Percentiles rank a stretch among this genome's conserved stretches.
Evolutionary conservation across 805 yeast species (phyloP).

Genomic region (Yamadazyma phyllophila): DNA sequence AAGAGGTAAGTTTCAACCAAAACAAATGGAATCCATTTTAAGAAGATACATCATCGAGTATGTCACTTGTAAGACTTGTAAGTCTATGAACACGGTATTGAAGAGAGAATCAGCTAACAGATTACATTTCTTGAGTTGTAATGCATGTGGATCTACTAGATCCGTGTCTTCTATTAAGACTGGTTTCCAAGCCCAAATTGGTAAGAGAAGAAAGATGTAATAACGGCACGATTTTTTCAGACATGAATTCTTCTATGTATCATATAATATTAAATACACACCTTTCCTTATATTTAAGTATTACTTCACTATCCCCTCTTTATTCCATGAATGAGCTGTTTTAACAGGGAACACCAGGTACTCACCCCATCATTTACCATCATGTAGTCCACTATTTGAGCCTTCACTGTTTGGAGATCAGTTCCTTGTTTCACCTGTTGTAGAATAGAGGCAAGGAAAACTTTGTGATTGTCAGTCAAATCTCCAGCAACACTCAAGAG

Average conservation of each 20-base stretch:
- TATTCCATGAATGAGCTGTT: conserved; percentile 49
- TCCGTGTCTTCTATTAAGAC: conserved; percentile 97
- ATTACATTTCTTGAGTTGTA: conserved; percentile 95
- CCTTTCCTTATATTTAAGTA: conserved; percentile 8
- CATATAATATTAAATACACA: conserved; percentile 13
- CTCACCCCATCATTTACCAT: conserved; percentile 54
- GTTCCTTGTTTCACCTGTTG: conserved; percentile 5
- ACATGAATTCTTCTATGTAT: conserved; percentile 15
- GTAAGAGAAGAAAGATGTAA: conserved; percentile 67
- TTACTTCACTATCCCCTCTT: background rate
- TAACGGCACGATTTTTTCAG: conserved; percentile 1
- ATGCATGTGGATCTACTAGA: conserved; percentile 96
- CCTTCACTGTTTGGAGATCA: conserved; percentile 15
- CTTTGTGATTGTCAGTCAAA: conserved; percentile 8
- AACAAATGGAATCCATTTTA: conserved; percentile 93
- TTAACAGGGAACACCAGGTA: conserved; percentile 66
- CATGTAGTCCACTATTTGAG: conserved; percentile 50
- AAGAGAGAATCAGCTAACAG: conserved; percentile 95
- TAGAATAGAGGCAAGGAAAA: conserved; percentile 16
- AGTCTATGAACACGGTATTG: conserved; percentile 93
- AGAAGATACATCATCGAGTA: conserved; percentile 96
- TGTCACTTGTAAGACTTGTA: conserved; percentile 98
- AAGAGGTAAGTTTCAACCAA: conserved; percentile 97
- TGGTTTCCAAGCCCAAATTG: conserved; percentile 98
- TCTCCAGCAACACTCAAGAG: conserved; percentile 16